Percentiles rank a stretch among this genome's conserved stretches.
phyloP scores from a whole-genome alignment of 2,329 filamentous ascomycete species.

The Aspergillus melleus region DNA sequence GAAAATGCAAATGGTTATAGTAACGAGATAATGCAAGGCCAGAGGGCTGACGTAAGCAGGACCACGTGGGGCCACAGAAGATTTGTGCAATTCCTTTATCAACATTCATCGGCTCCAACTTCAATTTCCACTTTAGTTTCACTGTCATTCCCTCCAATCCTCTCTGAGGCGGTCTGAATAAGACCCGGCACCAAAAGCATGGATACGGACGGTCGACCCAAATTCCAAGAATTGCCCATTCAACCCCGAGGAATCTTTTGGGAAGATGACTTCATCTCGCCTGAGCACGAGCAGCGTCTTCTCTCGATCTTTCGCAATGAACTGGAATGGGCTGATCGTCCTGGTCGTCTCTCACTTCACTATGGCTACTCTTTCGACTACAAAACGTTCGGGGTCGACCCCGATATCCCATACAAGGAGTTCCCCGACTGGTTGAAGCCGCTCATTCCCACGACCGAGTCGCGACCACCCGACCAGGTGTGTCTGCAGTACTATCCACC shows the following conservation, averaged over 20 bases:
- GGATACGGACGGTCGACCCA: conserved; percentile 6
- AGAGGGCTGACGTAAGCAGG: too few relatives aligned
- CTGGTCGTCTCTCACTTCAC: conserved; percentile 53
- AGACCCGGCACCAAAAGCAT: not conserved
- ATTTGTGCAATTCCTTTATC: too few relatives aligned
- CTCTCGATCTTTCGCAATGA: conserved; percentile 47
- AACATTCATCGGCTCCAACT: too few relatives aligned
- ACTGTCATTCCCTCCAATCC: not conserved
- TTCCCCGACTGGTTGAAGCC: conserved; percentile 55
- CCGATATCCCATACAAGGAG: conserved; percentile 49
- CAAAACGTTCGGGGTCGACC: conserved; percentile 58
- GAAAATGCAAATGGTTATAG: too few relatives aligned
- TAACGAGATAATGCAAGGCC: too few relatives aligned
- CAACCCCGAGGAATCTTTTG: conserved; percentile 34
- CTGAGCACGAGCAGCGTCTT: conserved; percentile 48
- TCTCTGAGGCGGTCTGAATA: not conserved
- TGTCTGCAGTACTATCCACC: conserved; percentile 63
- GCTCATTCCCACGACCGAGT: conserved; percentile 48
- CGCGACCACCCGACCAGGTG: conserved; percentile 55
- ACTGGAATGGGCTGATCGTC: conserved; percentile 50
- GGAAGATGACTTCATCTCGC: conserved; percentile 50
- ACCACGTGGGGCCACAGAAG: too few relatives aligned
- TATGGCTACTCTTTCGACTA: conserved; percentile 61
- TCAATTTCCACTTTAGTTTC: too few relatives aligned
- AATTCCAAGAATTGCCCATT: conserved; percentile 27